Evolutionary conservation across 495 filamentous ascomycete species (phyloP), one percentile per base, ranked within the genome.

Genomic region (Podospora appendiculata): DNA sequence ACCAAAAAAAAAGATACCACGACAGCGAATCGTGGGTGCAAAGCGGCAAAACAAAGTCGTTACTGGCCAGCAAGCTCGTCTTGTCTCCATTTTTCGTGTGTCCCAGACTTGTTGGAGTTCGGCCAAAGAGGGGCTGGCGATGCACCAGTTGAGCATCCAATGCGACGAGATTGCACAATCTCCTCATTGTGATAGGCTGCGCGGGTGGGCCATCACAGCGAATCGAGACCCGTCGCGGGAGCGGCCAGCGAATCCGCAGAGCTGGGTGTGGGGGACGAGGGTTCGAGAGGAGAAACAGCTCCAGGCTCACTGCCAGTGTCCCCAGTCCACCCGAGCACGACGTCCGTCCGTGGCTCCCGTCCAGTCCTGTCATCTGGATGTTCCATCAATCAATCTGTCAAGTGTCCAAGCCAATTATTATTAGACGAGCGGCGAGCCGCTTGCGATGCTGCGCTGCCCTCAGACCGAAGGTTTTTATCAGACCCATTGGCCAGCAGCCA

Each of bases 161-260:
- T 68, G 25, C 59, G 36, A 58, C 42, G 41, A 55, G 51, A 51
- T 60, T 60, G 54, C 51, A 44, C 57, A 53, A 53, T 59, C 58
- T 59, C 53, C 18, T 49, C 52, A 41, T 47, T 59, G 52, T 63
- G 60, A 65, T 57, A 63, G 62, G 64, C 50, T 25, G 25, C 40
- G 47, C 18, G 13, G 45, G 32, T 13, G 54, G 45, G 41, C 57
- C 57, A 55, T 57, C 50, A 38, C 52, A 60, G 60, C 62, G 60
- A 67, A 67, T 67, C 62, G 59, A 18, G 17, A 8, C 43, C 51
- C 42, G 41, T 45, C 61, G 57, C 51, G 56, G 46, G 44, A 44
- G 32, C 11, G 17, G 49, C 54, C 57, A 59, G 54, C 61, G 45
- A 61, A 63, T 60, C 56, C 56, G 51, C 52, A 34, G 51, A 19